Base-by-base conservation (phyloP, 2,329 filamentous ascomycete genomes). In the Colletotrichum graminicola region DNA sequence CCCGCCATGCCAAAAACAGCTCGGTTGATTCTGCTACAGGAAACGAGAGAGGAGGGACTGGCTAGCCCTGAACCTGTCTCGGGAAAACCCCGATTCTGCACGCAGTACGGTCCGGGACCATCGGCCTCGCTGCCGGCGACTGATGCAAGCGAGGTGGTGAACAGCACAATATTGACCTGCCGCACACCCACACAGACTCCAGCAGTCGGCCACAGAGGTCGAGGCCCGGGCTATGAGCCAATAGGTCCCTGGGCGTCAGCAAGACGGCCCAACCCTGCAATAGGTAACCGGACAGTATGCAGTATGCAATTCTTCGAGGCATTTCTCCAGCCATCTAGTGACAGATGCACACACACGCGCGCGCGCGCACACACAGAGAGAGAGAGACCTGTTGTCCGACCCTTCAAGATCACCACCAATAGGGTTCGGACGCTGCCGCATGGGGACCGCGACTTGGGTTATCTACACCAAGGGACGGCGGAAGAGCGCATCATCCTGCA, bases 241-340 rank as follows among this genome's bases (percentile, higher is more conserved):
- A 69, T 61, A 32, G 62, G 32, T 8, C 21, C 4, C 67, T 55
- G 29, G 67, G 45, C 67, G 62, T 69, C 62, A 69, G 62, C 62
- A 66, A 69, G 54, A 45, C 67, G 67, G 62, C 67, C 62, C 67
- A 60, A 69, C 54, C 62, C 55, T 61, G 62, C 67, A 49, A 60
- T 62, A 54, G 62, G 66, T 47, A 60, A 54, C 62, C 43, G 45
- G 11, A 12, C n/a, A n/a, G 45, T 55, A 66, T 32, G 23, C 43
- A 56, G 36, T 55, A 55, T 41, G 55, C 62, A 45, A 36, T 66
- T 60, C 67, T 69, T 69, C 55, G 62, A 69, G 54, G 39, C 32
- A 66, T 52, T 66, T 66, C 47, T 29, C 29, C 14, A 47, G 45
- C 45, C 45, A 52, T 45, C 45, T 39, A 7, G 45, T 47, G 34